A percentile compares a stretch with the other conserved stretches of the same genome.
phyloP scores from a whole-genome alignment of 768 basidiomycete genomes.

The Mycena capillaripes region DNA sequence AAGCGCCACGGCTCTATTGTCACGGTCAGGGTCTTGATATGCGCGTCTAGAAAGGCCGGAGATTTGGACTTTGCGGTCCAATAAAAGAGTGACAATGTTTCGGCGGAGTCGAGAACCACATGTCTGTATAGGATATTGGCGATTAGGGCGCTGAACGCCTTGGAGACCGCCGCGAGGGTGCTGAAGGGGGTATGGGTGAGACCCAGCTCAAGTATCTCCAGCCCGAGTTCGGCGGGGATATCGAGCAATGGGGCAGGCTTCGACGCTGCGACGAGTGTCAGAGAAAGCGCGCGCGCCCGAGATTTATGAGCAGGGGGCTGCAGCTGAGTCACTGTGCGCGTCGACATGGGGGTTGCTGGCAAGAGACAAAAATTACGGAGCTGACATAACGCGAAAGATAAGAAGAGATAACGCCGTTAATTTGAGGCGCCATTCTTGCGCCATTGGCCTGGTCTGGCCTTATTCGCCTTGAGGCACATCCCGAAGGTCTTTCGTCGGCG shows the following conservation, averaged over 20 bases:
- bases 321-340: not conserved
- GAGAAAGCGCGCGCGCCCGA: constrained; percentile 35
- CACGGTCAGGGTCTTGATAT: constrained; percentile 55
- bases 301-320: constrained; percentile 22
- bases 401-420: not conserved
- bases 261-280: constrained; percentile 31
- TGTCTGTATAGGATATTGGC: constrained; percentile 55
- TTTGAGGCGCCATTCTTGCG: too few species aligned
- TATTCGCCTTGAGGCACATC: not conserved
- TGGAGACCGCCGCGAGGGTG: constrained; percentile 48
- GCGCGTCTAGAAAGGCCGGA: constrained; percentile 43
- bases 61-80: constrained; percentile 50
- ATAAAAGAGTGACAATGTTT: constrained; percentile 49
- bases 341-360: constrained; percentile 16
- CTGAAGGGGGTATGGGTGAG: constrained; percentile 46
- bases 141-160: constrained; percentile 47
- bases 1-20: constrained; percentile 43
- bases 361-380: not conserved
- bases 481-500: not conserved
- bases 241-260: constrained; percentile 44
- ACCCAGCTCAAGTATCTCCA: constrained; percentile 53
- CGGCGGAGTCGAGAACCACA: constrained; percentile 50
- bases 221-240: constrained; percentile 54
- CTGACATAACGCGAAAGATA: constrained; percentile 12
- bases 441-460: too few species aligned